Base-by-base conservation (phyloP, 345 rosid species). In the Rubroshorea leprosula region DNA sequence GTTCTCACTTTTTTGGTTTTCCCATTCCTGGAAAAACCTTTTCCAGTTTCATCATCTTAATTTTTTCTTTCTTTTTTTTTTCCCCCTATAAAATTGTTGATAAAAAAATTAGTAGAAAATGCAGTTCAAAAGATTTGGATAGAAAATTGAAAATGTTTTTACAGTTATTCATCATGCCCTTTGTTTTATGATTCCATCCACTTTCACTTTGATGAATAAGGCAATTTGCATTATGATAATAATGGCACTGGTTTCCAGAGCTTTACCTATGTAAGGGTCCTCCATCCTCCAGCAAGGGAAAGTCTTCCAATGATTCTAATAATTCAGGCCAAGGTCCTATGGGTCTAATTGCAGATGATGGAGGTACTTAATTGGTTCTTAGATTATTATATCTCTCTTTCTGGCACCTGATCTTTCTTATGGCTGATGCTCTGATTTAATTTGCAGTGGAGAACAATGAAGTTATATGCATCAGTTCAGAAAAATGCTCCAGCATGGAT, bases 371-470 rank as follows among this genome's bases (percentile, higher is more conserved):
- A 16, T 72, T 14, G 41, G 57, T 60, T 48, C 47, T 60, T 16
- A 27, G 49, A 55, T 61, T 54, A 47, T 51, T 62, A 14, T 23
- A 52, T 23, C 39, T 54, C 54, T 56, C 23, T 29, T 58, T 54
- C 58, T 67, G 48, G 39, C 14, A 11, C 50, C 57, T 29, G 44
- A 62, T 46, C 41, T 41, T 15, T 44, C 47, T 43, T 31, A n/a
- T 43, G 49, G 48, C 23, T 65, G 44, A 64, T 53, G 27, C 63
- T 38, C 47, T 47, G 31, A 10, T 55, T 64, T 41, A 69, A 63
- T 69, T 71, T 75, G 77, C 80, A 85, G 91, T 54, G 22, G 73
- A 62, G 57, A 68, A 58, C 43, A 55, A 70, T 60, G 93, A 71
- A 51, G 75, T 68, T 63, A 55, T 79, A 58, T 65, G 39, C 54